Percentiles rank a stretch among this genome's conserved stretches.
Evolutionary conservation across 2,329 filamentous ascomycete genomes (phyloP).

Genomic region (Golovinomyces cichoracearum): DNA sequence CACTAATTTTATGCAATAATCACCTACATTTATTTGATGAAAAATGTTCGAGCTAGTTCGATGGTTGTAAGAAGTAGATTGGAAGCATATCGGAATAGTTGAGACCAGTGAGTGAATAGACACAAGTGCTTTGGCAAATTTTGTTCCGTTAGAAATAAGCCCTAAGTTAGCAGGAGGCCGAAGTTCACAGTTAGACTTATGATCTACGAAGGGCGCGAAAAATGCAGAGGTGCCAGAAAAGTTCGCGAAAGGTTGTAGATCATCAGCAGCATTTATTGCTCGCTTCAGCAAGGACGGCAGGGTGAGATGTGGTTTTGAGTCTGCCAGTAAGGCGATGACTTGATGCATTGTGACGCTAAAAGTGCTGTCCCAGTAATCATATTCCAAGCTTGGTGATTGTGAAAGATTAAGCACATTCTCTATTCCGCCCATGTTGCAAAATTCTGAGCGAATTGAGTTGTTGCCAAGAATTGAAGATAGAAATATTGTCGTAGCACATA

Average conservation of each 20-base stretch:
- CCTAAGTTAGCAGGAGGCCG: conserved; percentile 17
- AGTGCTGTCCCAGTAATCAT: conserved; percentile 39
- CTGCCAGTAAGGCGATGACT: conserved; percentile 53
- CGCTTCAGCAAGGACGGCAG: conserved; percentile 59
- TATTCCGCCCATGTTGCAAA: conserved; percentile 55
- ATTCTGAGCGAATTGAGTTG: conserved; percentile 20
- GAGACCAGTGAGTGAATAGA: conserved; percentile 52
- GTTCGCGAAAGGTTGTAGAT: conserved; percentile 37
- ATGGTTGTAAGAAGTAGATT: conserved; percentile 28
- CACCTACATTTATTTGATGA: conserved; percentile 53
- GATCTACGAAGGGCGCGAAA: conserved; percentile 45
- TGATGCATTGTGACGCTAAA: conserved; percentile 45
- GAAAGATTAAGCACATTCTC: conserved; percentile 66
- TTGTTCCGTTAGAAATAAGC: conserved; percentile 40
- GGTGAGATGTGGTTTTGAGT: conserved; percentile 54
- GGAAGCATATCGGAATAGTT: conserved; percentile 49
- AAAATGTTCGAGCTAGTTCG: conserved; percentile 35
- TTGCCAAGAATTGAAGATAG: conserved; percentile 21
- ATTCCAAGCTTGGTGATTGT: conserved; percentile 54
- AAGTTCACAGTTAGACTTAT: conserved; percentile 16
- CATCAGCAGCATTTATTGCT: conserved; percentile 41
- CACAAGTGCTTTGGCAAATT: conserved; percentile 51
- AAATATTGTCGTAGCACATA: conserved; percentile 54
- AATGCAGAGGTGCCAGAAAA: conserved; percentile 29
- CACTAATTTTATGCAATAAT: conserved; percentile 54